Conservation (phyloP, 2,329 filamentous ascomycete species). For the Botrytis fabae region DNA sequence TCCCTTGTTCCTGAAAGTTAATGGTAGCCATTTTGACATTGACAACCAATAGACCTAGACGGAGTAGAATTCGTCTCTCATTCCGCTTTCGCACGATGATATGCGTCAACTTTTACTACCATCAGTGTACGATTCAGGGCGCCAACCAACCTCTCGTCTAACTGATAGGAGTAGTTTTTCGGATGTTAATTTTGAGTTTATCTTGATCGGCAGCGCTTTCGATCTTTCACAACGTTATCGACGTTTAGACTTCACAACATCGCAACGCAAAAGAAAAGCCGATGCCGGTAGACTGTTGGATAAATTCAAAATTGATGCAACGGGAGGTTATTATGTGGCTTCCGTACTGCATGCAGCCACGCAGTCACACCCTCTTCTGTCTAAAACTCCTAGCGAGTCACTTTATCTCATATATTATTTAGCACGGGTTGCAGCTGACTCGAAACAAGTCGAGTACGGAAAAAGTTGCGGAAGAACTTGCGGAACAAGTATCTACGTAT, state of each 20-base stretch:
- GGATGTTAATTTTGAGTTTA: neutral
- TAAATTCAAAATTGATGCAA: neutral
- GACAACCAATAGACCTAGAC: neutral
- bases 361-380: neutral
- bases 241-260: neutral
- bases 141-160: neutral
- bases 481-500: neutral
- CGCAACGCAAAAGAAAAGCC: neutral
- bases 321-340: neutral
- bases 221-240: neutral
- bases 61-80: neutral
- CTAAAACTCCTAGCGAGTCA: conserved; percentile 1
- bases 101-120: neutral
- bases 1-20: neutral
- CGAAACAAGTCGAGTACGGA: neutral
- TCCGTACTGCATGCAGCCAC: neutral
- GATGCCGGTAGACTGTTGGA: neutral
- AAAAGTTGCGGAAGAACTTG: neutral
- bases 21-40: neutral
- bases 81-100: neutral
- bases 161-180: neutral
- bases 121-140: neutral
- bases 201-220: neutral
- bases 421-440: neutral
- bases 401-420: neutral